These are phyloP conservation scores for Trichoderma guizhouense DNA, from an alignment of 2,329 filamentous ascomycete species.

Conservation along the genomic window DNA sequence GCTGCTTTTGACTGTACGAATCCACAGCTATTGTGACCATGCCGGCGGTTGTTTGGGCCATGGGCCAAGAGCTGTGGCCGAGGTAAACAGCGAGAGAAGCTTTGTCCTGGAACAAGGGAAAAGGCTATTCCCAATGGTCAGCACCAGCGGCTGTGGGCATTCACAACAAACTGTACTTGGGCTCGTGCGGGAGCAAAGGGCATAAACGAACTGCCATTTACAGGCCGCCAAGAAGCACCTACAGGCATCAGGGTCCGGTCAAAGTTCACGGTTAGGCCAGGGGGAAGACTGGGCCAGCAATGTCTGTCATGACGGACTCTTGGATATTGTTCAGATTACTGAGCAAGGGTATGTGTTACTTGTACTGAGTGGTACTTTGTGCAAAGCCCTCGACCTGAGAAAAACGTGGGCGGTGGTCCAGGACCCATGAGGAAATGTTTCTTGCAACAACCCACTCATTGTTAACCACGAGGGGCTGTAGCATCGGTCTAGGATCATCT, in stretches of 20 bases:
- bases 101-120: not conserved
- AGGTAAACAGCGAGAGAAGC: not conserved
- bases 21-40: constrained; percentile 14
- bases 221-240: not conserved
- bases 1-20: not conserved
- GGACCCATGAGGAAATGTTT: not conserved
- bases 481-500: not conserved
- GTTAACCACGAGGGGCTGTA: constrained; percentile 2
- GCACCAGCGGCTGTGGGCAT: not conserved
- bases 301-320: not conserved
- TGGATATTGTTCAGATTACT: not conserved
- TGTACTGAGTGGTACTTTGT: not conserved
- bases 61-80: not conserved
- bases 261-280: not conserved
- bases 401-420: constrained; percentile 15
- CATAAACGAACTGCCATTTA: constrained; percentile 13
- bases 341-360: not conserved
- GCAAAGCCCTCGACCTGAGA: not conserved
- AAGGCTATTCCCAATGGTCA: not conserved
- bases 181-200: not conserved
- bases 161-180: not conserved
- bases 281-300: constrained; percentile 1
- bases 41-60: not conserved
- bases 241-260: not conserved
- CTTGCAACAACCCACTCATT: not conserved